phyloP scores from a whole-genome alignment of 1,284 basidiomycete species.

The Amylostereum areolatum region DNA sequence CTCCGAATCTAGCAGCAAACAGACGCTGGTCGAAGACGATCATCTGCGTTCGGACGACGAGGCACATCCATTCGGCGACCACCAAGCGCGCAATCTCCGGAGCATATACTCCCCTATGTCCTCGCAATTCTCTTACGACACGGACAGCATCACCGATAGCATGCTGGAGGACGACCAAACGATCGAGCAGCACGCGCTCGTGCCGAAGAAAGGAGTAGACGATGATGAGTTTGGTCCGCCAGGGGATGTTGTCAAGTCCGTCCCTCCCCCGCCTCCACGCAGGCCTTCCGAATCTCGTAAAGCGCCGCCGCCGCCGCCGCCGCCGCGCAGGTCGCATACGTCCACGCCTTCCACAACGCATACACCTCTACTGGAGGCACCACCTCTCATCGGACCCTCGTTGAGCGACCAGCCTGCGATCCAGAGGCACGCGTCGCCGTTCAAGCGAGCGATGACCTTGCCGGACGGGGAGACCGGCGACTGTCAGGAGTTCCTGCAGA shows the following conservation, averaged over 20 bases:
- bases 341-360: neutral
- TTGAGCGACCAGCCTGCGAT: conserved; percentile 6
- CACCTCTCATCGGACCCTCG: conserved; percentile 16
- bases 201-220: conserved; percentile 9
- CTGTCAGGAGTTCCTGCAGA: conserved; percentile 51
- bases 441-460: conserved; percentile 24
- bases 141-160: conserved; percentile 14
- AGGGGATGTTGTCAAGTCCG: conserved; percentile 20
- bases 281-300: conserved; percentile 24
- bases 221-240: conserved; percentile 6
- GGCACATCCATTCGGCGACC: conserved; percentile 33
- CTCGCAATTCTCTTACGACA: conserved; percentile 6
- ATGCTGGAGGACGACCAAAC: conserved; percentile 20
- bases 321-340: conserved; percentile 28
- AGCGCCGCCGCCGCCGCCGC: conserved; percentile 36
- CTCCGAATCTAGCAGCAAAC: conserved; percentile 10
- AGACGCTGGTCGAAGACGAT: conserved; percentile 3
- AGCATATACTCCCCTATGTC: conserved; percentile 22
- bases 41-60: conserved; percentile 38
- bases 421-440: conserved; percentile 11
- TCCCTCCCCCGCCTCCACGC: conserved; percentile 36
- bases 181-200: conserved; percentile 16
- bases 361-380: conserved; percentile 8
- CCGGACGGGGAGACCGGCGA: conserved; percentile 18
- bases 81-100: conserved; percentile 39